Evolutionary conservation across 2,329 filamentous ascomycete genomes (phyloP).

Genomic region (Trichoderma hamatum): DNA sequence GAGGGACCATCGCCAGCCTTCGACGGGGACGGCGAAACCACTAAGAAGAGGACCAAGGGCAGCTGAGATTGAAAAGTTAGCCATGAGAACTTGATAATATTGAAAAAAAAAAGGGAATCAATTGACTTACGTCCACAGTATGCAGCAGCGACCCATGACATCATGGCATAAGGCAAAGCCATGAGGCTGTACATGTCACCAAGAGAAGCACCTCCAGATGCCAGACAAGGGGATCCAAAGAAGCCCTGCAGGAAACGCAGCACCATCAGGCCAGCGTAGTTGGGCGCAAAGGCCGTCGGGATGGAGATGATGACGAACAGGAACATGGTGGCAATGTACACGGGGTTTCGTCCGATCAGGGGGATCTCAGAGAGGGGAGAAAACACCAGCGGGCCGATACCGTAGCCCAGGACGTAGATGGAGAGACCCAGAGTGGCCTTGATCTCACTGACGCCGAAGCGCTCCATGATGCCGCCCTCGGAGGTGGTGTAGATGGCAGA

Average conservation of each 20-base stretch:
- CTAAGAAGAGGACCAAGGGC: conserved; percentile 64
- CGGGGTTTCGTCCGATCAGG: conserved; percentile 65
- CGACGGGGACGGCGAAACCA: conserved; percentile 60
- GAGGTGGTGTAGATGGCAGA: conserved; percentile 54
- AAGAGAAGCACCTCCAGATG: conserved; percentile 58
- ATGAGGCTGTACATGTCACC: conserved; percentile 58
- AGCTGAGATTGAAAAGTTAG: conserved; percentile 37
- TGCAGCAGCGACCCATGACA: conserved; percentile 60
- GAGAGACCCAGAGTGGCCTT: conserved; percentile 61
- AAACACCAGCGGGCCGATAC: conserved; percentile 66
- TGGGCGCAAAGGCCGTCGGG: conserved; percentile 64
- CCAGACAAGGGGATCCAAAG: conserved; percentile 67
- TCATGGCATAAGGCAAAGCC: conserved; percentile 60
- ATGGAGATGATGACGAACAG: conserved; percentile 70
- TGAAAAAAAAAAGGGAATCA: not conserved
- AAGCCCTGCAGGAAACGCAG: conserved; percentile 67
- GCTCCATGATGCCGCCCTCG: conserved; percentile 50
- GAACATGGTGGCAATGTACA: conserved; percentile 69
- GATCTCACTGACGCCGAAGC: conserved; percentile 56
- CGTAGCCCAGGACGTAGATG: conserved; percentile 66
- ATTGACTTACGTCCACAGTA: conserved; percentile 49
- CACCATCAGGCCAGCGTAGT: conserved; percentile 66
- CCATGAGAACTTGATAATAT: not conserved
- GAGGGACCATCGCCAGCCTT: conserved; percentile 66
- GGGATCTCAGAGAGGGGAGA: conserved; percentile 70